Evolutionary conservation across 257 asterid genomes (phyloP), one percentile per base, ranked within the genome.

Genomic region (Rauvolfia tetraphylla): DNA sequence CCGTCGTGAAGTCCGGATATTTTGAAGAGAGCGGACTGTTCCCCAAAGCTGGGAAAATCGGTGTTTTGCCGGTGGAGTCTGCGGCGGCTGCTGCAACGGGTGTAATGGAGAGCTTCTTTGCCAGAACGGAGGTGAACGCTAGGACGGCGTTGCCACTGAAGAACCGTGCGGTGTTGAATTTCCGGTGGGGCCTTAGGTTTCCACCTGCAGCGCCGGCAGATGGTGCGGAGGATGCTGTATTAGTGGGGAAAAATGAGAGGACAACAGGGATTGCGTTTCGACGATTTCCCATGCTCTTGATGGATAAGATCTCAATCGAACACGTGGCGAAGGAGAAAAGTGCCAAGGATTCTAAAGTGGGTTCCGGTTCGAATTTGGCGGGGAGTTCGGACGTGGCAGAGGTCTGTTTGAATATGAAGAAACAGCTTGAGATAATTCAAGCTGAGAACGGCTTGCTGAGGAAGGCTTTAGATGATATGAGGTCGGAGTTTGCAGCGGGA

Each of bases 101-200:
- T 39, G 63, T 72, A 75, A 65, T 86, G 75, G 87, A 88, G 69
- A 88, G 83, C 41, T 31, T 90, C 3, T 74, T 91, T 22, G 81
- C 83, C n/a, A 97, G 96, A 1, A 38, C 85, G 23, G 89, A 82
- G 80, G 68, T 95, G 36, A 89, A 89, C 70, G 99, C 99, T 5
- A 82, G 73, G 59, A 95, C 99, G 34, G 76, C 82, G 31, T 58
- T 95, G 75, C 97, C 96, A 23, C 0, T 93, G 68, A 84, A 81
- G 3, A 88, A 85, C 70, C 78, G 79, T 1, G 99, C 90, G n/a
- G 38, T 81, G 82, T 81, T 91, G 81, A 91, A 86, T 54, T 86
- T 86, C 85, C 81, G 96, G n/a, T 95, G 99, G 99, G 98, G 97
- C 13, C 86, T 95, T 72, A 92, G 92, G 89, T 81, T 90, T 76